Evolutionary conservation across 2,329 filamentous ascomycete genomes (phyloP), one percentile per base, ranked within the genome.

Genomic region (Septoria linicola): DNA sequence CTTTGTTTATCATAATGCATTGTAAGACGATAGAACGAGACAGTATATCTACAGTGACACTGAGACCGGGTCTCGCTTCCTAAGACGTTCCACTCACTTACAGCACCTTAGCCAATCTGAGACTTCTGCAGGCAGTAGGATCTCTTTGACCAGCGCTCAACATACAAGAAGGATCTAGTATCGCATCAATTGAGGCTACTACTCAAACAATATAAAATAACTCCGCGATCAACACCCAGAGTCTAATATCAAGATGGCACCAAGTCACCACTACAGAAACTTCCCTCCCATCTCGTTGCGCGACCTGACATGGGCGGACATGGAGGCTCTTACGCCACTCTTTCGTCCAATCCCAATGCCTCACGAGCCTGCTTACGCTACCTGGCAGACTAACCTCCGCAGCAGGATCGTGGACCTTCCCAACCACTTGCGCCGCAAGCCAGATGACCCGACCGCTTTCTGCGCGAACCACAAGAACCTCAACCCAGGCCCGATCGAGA

Each of bases 401-500:
- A 21, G 51, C 17, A 35, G 44, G 10, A 62, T 64, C 34, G 19
- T 43, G 8, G 37, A 49, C n/a, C 44, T 66, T 1, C 62, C 63
- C 3, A 11, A 53, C 5, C 59, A 62, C 37, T 55, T 66, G 4
- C 53, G 45, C 17, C 43, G 42, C 43, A 59, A 52, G 23, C 50
- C 16, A 46, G 58, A 8, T 20, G 47, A 16, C 41, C 62, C 4
- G 54, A 53, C 2, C 53, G 34, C 40, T 17, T 57, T 61, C 30
- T 65, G 63, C 43, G 36, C 32, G 6, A 2, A 57, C 11, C 63
- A 65, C 48, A 43, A 56, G 19, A 56, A 61, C 14, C 39, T 65
- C 3, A 60, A 55, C 20, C 39, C 51, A 1, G 21, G 55, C 3
- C 60, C 60, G 0, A 41, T 66, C 16, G 40, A 52, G 14, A 58